Percentiles rank a stretch among this genome's conserved stretches.
These are phyloP conservation scores for Tricholoma sp. DNA, from an alignment of 768 basidiomycete genomes.

Conservation along the genomic window DNA sequence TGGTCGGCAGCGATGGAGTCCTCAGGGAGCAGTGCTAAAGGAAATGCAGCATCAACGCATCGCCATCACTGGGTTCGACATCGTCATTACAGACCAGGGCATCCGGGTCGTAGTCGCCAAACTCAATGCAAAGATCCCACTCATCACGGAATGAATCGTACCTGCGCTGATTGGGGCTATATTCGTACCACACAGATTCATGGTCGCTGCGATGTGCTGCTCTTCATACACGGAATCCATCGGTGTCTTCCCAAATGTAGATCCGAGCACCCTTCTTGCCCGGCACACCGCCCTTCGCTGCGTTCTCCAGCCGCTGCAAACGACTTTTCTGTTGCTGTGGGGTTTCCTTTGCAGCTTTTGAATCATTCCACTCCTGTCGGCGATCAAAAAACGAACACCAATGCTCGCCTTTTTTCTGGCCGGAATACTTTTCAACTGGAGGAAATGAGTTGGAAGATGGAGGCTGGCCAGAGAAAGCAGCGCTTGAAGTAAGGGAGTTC, in stretches of 20 bases:
- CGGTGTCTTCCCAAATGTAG: conserved; percentile 17
- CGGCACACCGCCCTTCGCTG: background rate
- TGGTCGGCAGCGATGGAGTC: no score
- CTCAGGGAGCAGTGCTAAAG: no score
- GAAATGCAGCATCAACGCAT: background rate
- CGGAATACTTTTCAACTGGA: background rate
- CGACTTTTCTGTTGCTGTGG: background rate
- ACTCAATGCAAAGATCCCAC: conserved; percentile 17
- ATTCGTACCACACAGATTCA: conserved; percentile 13
- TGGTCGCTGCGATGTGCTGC: conserved; percentile 7
- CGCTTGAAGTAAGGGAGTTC: background rate
- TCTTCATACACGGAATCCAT: conserved; percentile 16
- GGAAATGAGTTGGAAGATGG: background rate
- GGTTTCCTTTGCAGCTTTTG: background rate
- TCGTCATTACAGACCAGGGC: no score
- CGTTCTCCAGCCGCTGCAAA: background rate
- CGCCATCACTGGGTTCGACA: background rate
- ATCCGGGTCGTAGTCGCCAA: background rate
- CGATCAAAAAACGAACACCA: background rate
- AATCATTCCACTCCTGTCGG: background rate
- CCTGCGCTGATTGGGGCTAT: conserved; percentile 6
- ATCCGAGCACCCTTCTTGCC: conserved; percentile 13
- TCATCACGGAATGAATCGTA: conserved; percentile 16
- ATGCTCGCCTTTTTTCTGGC: background rate
- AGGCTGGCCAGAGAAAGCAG: background rate